Evolutionary conservation across 208 protist genomes (phyloP), one percentile per base, ranked within the genome.

Genomic region (Crithidia bombi): DNA sequence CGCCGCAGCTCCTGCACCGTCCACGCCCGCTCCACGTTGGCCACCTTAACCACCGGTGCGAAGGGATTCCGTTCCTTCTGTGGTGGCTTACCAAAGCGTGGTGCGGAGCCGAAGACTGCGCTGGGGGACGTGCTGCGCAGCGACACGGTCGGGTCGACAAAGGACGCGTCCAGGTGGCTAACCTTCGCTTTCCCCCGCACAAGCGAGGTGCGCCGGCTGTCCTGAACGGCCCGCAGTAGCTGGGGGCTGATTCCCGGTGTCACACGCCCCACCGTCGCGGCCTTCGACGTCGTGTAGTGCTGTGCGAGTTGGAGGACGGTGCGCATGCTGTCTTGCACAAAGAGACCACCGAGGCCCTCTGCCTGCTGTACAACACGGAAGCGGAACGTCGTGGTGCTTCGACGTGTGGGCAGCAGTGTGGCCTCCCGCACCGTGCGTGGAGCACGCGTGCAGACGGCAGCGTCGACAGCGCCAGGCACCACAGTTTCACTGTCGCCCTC

Each of bases 241-340:
- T 51, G 39, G 38, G 57, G 5, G 17, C 49, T 65, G 23, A 54
- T 32, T 26, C 59, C 43, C 23, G 36, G 32, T 25, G 54, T 23
- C 3, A 28, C 36, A 3, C 32, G 26, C 9, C 46, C 41, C 38
- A 12, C 23, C 5, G 58, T n/a, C n/a, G n/a, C n/a, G n/a, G 47
- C 17, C 36, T 74, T 49, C 19, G 35, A 56, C 32, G 80, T 65
- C 21, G 69, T 65, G 71, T 91, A 88, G 69, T 79, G 81, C 62
- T 86, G 77, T 4, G 86, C 64, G 5, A 91, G 80, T 25, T 66
- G 80, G 21, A 91, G 65, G 36, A 91, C 76, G 7, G 68, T 67
- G 54, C 81, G 72, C 59, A 91, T 86, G 64, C 70, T 84, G 69
- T 86, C 80, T 21, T 82, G 69, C 32, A 85, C 75, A 51, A 89